These are phyloP conservation scores for Excoecaria cochinchinensis DNA, from an alignment of 345 rosid species.

Conservation along the genomic window DNA sequence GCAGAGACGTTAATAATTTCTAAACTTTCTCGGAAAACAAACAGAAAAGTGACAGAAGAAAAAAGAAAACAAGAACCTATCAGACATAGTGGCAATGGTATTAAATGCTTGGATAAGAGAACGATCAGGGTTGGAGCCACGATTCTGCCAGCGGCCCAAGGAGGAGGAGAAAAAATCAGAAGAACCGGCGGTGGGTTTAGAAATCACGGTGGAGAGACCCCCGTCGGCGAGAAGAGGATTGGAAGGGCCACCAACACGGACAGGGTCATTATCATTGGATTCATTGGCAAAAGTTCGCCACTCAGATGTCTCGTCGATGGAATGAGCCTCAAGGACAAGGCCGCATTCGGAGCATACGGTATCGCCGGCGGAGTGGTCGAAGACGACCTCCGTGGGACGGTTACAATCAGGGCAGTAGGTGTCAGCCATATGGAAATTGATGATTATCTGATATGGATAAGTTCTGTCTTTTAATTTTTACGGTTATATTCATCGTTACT, in stretches of 20 bases:
- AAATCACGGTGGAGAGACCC: slow-evolving; percentile 42
- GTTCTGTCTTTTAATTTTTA: no score
- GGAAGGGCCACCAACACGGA: slow-evolving; percentile 42
- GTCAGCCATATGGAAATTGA: slow-evolving; percentile 31
- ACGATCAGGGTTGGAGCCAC: slow-evolving; percentile 38
- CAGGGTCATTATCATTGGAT: slow-evolving; percentile 38
- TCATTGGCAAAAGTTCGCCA: slow-evolving; percentile 47
- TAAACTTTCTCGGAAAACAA: background rate
- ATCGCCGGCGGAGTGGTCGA: slow-evolving; percentile 47
- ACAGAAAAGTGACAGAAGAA: background rate
- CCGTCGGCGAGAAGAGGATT: slow-evolving; percentile 44
- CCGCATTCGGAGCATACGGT: slow-evolving; percentile 51
- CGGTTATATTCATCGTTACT: no score
- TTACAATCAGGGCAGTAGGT: slow-evolving; percentile 44
- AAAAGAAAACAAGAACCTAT: slow-evolving; percentile 24
- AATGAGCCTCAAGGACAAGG: slow-evolving; percentile 41
- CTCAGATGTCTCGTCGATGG: slow-evolving; percentile 43
- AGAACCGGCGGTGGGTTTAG: slow-evolving; percentile 38
- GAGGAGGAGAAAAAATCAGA: slow-evolving; percentile 23
- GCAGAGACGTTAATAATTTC: slow-evolving; percentile 23
- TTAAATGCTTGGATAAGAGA: slow-evolving; percentile 37
- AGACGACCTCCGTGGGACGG: slow-evolving; percentile 37
- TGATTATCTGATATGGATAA: no score
- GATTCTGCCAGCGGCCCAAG: slow-evolving; percentile 39
- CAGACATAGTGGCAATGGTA: slow-evolving; percentile 42